These are phyloP conservation scores for Penicillium waksmanii DNA, from an alignment of 495 filamentous ascomycete species.

Conservation along the genomic window DNA sequence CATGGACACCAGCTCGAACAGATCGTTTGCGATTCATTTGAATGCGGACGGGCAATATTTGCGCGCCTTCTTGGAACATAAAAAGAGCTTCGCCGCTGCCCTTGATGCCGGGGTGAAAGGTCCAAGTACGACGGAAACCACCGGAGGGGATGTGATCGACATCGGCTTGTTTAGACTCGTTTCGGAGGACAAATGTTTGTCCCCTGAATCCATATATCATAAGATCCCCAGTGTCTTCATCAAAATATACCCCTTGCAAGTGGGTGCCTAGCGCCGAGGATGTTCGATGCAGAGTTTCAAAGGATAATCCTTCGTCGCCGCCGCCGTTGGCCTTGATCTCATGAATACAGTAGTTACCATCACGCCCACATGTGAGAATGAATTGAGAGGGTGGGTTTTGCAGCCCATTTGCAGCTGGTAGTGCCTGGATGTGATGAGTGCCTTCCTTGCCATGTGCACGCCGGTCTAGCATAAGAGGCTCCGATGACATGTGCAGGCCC, in stretches of 20 bases:
- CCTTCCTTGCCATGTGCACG: conserved; percentile 64
- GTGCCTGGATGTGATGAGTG: conserved; percentile 63
- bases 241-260: conserved; percentile 69
- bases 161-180: conserved; percentile 67
- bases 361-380: conserved; percentile 69
- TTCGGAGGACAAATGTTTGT: conserved; percentile 77
- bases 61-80: conserved; percentile 54
- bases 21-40: conserved; percentile 48
- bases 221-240: conserved; percentile 50
- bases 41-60: conserved; percentile 54
- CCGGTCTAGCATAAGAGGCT: conserved; percentile 29
- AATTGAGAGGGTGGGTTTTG: conserved; percentile 21
- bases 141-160: conserved; percentile 76
- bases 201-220: conserved; percentile 80
- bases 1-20: conserved; percentile 74
- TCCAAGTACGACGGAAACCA: conserved; percentile 77
- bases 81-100: conserved; percentile 40
- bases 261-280: conserved; percentile 65
- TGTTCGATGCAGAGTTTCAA: conserved; percentile 55
- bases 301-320: conserved; percentile 12
- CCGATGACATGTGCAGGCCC: conserved; percentile 15
- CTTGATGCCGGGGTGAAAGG: conserved; percentile 44
- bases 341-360: conserved; percentile 71
- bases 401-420: conserved; percentile 26
- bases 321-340: conserved; percentile 18